Evolutionary conservation across 352 stramenopile genomes (phyloP), one percentile per base, ranked within the genome.

Genomic region (Phytopythium helicoides): DNA sequence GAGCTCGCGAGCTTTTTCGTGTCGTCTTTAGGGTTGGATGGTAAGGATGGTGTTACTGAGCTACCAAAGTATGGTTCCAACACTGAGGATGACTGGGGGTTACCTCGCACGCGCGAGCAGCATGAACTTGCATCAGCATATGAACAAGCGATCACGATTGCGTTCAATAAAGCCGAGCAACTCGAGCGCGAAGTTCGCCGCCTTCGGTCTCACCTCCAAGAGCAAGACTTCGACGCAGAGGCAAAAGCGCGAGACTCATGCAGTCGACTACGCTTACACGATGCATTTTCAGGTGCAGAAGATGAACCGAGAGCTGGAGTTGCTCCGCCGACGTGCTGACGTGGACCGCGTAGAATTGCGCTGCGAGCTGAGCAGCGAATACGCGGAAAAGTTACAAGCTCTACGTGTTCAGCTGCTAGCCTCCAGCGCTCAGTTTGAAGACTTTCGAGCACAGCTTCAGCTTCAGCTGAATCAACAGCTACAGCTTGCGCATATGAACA

Each of bases 381-480:
- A 82, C 60, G 75, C 84, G n/a, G 47, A 64, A n/a, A 80, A 82
- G 18, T 56, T 92, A 9, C 64, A 60, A 3, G 58, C 68, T 1
- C 76, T 89, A 59, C 73, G 82, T 21, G 49, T 67, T 1, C 65
- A 87, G 14, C 36, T 92, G 7, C 44, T 87, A 7, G 47, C 68
- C 16, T 84, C 77, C 25, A 68, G 88, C 47, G 71, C 81, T 6
- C 68, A 86, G 28, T 92, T 92, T 16, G 76, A 84, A 5, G 73
- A 77, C 26, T 89, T 81, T 44, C 74, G 79, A 15, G 54, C 69
- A 14, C 56, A 61, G 19, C 76, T 92, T 58, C 76, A 89, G 48
- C 66, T 81, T 8, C 74, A 89, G 23, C 55, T 92, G 19, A 71
- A 81, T 47, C 47, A 56, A 9, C 73, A 88, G 52, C 66, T 89